Conservation (phyloP, 208 protist species). For the Trypanosoma theileri region DNA sequence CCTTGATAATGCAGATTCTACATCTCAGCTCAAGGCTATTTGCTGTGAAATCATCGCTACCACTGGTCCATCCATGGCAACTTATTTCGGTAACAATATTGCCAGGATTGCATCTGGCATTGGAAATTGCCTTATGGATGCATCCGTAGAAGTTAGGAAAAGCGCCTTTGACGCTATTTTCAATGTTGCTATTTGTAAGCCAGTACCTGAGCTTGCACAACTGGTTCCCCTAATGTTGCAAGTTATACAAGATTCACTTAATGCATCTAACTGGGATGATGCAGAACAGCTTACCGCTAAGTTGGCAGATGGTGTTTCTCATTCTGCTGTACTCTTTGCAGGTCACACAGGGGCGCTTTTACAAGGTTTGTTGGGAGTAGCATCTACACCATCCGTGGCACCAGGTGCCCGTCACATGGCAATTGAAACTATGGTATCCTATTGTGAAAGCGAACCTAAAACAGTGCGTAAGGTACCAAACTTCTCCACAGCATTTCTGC, state of each 20-base stretch:
- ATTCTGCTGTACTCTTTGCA: constrained; percentile 58
- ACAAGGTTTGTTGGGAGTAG: constrained; percentile 74
- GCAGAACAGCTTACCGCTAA: constrained; percentile 50
- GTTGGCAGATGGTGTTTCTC: constrained; percentile 56
- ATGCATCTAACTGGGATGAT: constrained; percentile 60
- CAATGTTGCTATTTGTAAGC: constrained; percentile 42
- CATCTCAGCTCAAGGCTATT: constrained; percentile 52
- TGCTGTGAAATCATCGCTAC: constrained; percentile 78
- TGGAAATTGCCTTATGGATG: constrained; percentile 48
- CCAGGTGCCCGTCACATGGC: constrained; percentile 68
- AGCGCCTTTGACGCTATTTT: constrained; percentile 66
- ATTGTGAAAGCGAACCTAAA: constrained; percentile 81
- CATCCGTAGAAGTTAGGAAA: constrained; percentile 42
- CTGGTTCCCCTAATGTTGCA: constrained; percentile 69
- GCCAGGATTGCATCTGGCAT: constrained; percentile 47
- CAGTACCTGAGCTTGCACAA: constrained; percentile 37
- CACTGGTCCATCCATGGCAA: constrained; percentile 46
- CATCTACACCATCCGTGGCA: constrained; percentile 50
- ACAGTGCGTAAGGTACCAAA: constrained; percentile 74
- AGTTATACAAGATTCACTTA: constrained; percentile 62
- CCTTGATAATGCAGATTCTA: constrained; percentile 45
- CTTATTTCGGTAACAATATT: constrained; percentile 53
- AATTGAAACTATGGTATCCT: constrained; percentile 77
- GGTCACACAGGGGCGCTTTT: constrained; percentile 50
- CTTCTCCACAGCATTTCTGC: constrained; percentile 77